phyloP scores from a whole-genome alignment of 805 yeast genomes.

The Starmera dryadoides region DNA sequence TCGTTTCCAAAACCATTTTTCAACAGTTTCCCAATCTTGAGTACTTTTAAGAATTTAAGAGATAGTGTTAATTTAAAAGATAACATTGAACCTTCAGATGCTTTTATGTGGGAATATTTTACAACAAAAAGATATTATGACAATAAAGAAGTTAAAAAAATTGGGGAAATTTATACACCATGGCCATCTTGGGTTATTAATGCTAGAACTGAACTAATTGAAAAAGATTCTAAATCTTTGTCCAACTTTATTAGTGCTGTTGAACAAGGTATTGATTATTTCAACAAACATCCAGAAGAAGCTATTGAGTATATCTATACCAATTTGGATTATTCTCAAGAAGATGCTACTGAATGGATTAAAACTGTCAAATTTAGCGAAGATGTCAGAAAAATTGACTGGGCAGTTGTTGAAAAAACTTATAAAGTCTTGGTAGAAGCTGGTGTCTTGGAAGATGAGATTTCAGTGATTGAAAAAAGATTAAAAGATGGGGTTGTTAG shows the following conservation, averaged over 20 bases:
- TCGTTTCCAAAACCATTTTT: slow-evolving; percentile 47
- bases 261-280: slow-evolving; percentile 62
- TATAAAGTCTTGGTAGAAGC: slow-evolving; percentile 52
- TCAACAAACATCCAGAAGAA: slow-evolving; percentile 51
- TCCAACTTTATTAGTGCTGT: slow-evolving; percentile 43
- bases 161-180: slow-evolving; percentile 89
- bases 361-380: slow-evolving; percentile 60
- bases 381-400: slow-evolving; percentile 37
- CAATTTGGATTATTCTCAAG: slow-evolving; percentile 67
- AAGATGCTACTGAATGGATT: slow-evolving; percentile 78
- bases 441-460: slow-evolving; percentile 33
- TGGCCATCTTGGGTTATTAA: slow-evolving; percentile 95
- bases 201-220: slow-evolving; percentile 34
- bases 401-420: slow-evolving; percentile 50
- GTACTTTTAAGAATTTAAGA: slow-evolving; percentile 69
- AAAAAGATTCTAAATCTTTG: slow-evolving; percentile 22
- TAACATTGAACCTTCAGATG: slow-evolving; percentile 50
- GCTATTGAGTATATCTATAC: slow-evolving; percentile 57
- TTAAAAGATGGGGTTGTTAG: not conserved
- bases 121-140: slow-evolving; percentile 85
- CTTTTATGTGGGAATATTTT: slow-evolving; percentile 95
- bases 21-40: slow-evolving; percentile 46
- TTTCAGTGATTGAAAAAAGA: not conserved
- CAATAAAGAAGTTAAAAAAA: slow-evolving; percentile 65
- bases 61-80: slow-evolving; percentile 63